Conservation (phyloP, 345 rosid genomes). For the Camelina hispida region DNA sequence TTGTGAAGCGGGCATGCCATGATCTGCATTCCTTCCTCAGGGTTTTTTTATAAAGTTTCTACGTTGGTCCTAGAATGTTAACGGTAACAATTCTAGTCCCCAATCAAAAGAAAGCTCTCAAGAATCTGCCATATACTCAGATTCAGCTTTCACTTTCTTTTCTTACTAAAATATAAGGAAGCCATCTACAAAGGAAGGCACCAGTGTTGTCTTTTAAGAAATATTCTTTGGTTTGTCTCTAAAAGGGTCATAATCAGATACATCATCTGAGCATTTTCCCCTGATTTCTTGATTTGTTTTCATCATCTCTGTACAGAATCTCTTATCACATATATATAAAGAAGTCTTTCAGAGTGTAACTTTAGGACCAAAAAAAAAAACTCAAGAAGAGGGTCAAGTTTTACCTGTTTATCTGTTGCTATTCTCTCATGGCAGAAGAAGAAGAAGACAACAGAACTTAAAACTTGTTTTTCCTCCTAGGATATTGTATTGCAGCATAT, state of each 20-base stretch:
- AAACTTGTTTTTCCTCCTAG: conserved; percentile 19
- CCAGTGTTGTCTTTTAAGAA: conserved; percentile 32
- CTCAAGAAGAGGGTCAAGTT: conserved; percentile 22
- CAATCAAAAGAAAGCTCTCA: conserved; percentile 39
- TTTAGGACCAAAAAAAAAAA: conserved; percentile 8
- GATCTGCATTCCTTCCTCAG: conserved; percentile 65
- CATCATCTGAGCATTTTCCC: conserved; percentile 43
- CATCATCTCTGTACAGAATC: conserved; percentile 43
- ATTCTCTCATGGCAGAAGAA: conserved; percentile 19
- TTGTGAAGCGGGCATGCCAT: conserved; percentile 64
- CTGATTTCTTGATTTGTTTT: conserved; percentile 45
- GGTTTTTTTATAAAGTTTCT: conserved; percentile 14
- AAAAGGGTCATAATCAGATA: conserved; percentile 34
- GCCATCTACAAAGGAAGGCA: conserved; percentile 43
- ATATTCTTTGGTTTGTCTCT: conserved; percentile 44
- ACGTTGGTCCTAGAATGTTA: conserved; percentile 44
- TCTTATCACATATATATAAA: conserved; percentile 38
- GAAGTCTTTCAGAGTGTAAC: conserved; percentile 38
- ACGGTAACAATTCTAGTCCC: conserved; percentile 40
- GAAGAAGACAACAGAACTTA: conserved; percentile 23
- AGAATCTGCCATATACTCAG: conserved; percentile 49
- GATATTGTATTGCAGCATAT: conserved; percentile 18
- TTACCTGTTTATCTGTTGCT: conserved; percentile 36
- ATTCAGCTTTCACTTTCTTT: conserved; percentile 30
- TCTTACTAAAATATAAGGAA: conserved; percentile 39